phyloP scores from a whole-genome alignment of 2,329 filamentous ascomycete species.

The Bretziella fagacearum region DNA sequence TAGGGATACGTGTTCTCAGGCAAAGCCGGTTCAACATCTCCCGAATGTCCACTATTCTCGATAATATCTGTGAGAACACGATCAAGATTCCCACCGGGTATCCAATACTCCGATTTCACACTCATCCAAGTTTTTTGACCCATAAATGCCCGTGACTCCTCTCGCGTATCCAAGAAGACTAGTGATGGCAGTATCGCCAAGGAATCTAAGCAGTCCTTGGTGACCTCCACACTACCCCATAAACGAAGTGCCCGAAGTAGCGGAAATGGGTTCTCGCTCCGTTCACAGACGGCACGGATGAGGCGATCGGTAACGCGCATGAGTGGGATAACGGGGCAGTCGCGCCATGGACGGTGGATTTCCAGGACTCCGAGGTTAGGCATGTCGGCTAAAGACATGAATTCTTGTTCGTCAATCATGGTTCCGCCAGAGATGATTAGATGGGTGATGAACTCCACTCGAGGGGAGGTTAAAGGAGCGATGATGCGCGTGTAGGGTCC shows the following conservation, averaged over 20 bases:
- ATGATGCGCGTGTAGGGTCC: conserved; percentile 6
- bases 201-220: conserved; percentile 26
- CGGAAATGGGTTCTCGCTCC: conserved; percentile 26
- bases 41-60: not conserved
- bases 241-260: conserved; percentile 30
- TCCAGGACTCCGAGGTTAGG: conserved; percentile 33
- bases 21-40: not conserved
- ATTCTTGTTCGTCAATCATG: conserved; percentile 23
- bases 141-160: not conserved
- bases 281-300: conserved; percentile 29
- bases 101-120: not conserved
- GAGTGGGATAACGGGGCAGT: conserved; percentile 17
- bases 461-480: conserved; percentile 15
- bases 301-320: conserved; percentile 29
- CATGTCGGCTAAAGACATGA: conserved; percentile 26
- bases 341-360: conserved; percentile 24
- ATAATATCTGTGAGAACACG: not conserved
- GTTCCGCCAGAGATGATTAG: conserved; percentile 25
- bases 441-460: conserved; percentile 26
- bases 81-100: not conserved
- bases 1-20: not conserved
- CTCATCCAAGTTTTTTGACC: not conserved
- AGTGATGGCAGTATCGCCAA: conserved; percentile 28
- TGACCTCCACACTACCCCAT: conserved; percentile 25
- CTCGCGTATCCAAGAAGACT: conserved; percentile 24